These are phyloP conservation scores for Capronia epimyces DNA, from an alignment of 2,329 filamentous ascomycete genomes.

Conservation along the genomic window DNA sequence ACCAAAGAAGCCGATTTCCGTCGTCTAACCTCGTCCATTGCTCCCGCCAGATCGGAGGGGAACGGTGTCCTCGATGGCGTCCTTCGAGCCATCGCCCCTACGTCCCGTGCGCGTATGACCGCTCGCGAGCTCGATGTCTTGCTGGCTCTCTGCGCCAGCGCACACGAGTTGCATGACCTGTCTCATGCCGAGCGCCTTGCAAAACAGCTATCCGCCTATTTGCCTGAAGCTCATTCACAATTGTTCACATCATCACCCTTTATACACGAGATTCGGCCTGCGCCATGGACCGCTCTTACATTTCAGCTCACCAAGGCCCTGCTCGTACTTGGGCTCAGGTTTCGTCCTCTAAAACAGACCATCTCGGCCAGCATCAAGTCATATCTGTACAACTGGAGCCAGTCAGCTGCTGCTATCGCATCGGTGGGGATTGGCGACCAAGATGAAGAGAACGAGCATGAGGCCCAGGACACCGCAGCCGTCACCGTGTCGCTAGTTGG, in stretches of 20 bases:
- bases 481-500: conserved; percentile 82
- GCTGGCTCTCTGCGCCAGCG: conserved; percentile 83
- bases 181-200: conserved; percentile 73
- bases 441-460: conserved; percentile 47
- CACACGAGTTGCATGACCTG: conserved; percentile 63
- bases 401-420: conserved; percentile 54
- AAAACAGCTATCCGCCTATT: conserved; percentile 74
- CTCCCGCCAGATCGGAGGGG: conserved; percentile 24
- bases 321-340: conserved; percentile 70
- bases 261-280: conserved; percentile 75
- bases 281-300: conserved; percentile 79
- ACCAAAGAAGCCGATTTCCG: conserved; percentile 33
- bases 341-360: conserved; percentile 61
- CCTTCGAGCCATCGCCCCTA: conserved; percentile 35
- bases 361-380: conserved; percentile 62
- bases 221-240: conserved; percentile 78
- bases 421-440: conserved; percentile 51
- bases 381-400: conserved; percentile 67
- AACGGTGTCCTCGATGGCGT: conserved; percentile 37
- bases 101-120: conserved; percentile 47
- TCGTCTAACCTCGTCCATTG: conserved; percentile 35
- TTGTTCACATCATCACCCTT: conserved; percentile 72
- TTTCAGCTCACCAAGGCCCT: conserved; percentile 74
- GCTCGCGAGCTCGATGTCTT: conserved; percentile 89
- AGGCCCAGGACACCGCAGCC: conserved; percentile 64